These are phyloP conservation scores for Penicillium sp. DNA, from an alignment of 2,329 filamentous ascomycete genomes.

Conservation along the genomic window DNA sequence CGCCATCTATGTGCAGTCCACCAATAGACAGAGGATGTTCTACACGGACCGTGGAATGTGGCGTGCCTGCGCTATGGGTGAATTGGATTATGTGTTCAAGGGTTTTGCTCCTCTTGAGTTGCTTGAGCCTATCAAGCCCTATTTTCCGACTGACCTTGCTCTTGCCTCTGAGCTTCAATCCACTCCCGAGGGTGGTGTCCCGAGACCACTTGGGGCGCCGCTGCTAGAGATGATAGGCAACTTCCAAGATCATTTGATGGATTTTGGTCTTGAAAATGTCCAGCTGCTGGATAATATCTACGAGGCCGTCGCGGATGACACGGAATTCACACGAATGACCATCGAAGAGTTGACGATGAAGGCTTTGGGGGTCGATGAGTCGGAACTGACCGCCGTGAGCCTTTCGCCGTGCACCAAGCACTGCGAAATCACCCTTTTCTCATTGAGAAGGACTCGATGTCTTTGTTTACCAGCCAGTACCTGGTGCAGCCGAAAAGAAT, in stretches of 20 bases:
- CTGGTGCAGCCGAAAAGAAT: constrained; percentile 51
- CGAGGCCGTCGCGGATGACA: constrained; percentile 36
- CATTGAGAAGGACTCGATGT: constrained; percentile 32
- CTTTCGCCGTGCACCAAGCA: constrained; percentile 35
- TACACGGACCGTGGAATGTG: constrained; percentile 43
- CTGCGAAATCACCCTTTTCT: constrained; percentile 31
- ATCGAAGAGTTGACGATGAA: constrained; percentile 38
- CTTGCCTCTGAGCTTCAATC: constrained; percentile 30
- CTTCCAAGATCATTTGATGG: constrained; percentile 32
- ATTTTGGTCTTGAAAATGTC: constrained; percentile 34
- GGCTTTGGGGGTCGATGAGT: constrained; percentile 28
- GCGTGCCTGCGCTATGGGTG: constrained; percentile 34
- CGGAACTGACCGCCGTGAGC: constrained; percentile 29
- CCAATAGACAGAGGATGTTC: constrained; percentile 41
- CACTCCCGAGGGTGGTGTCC: constrained; percentile 40
- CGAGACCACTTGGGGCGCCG: constrained; percentile 33
- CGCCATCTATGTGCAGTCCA: constrained; percentile 40
- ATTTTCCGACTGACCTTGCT: constrained; percentile 43
- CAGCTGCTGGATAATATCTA: constrained; percentile 36
- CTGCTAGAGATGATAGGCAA: constrained; percentile 33
- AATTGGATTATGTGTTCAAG: constrained; percentile 48
- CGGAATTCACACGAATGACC: constrained; percentile 30
- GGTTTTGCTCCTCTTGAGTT: constrained; percentile 44
- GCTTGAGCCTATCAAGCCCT: constrained; percentile 46
- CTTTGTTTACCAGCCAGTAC: constrained; percentile 38